phyloP scores from a whole-genome alignment of 108 stramenopile genomes.

The Chaetoceros tenuissimus region DNA sequence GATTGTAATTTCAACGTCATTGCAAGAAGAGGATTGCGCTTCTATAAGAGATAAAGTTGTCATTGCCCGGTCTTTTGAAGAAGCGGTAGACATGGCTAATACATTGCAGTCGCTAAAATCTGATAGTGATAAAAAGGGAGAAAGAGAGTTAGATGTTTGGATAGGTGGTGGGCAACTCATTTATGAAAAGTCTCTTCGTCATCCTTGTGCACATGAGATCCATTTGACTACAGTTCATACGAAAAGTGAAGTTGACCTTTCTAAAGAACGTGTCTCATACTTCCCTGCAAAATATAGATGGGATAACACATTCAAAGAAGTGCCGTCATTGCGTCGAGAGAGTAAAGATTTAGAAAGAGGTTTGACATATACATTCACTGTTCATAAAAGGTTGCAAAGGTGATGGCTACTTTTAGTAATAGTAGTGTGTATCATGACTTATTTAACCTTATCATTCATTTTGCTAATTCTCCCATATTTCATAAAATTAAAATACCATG shows the following conservation, averaged over 20 bases:
- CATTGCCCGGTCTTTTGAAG: conserved; percentile 49
- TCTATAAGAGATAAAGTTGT: conserved; percentile 4
- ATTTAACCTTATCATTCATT: too few relatives aligned
- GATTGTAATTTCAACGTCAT: conserved; percentile 38
- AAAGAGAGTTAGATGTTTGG: conserved; percentile 41
- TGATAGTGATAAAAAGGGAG: conserved; percentile 3
- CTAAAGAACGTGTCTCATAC: background rate
- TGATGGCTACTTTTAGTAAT: too few relatives aligned
- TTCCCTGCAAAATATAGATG: conserved; percentile 20
- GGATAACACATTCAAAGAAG: conserved; percentile 13
- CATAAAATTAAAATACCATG: too few relatives aligned
- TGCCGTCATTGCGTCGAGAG: too few relatives aligned
- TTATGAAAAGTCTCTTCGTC: conserved; percentile 56
- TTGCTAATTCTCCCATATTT: too few relatives aligned
- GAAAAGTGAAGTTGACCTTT: conserved; percentile 1
- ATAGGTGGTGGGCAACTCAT: conserved; percentile 67
- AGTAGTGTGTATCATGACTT: too few relatives aligned
- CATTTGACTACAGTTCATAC: conserved; percentile 41
- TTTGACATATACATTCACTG: too few relatives aligned
- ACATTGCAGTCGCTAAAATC: conserved; percentile 7
- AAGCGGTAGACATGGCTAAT: conserved; percentile 51
- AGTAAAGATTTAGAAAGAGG: too few relatives aligned
- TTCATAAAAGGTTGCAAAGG: too few relatives aligned
- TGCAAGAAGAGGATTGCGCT: conserved; percentile 23
- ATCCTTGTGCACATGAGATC: conserved; percentile 31